Conservation (phyloP, 2,329 filamentous ascomycete genomes). For the Dactylellina leptospora region DNA sequence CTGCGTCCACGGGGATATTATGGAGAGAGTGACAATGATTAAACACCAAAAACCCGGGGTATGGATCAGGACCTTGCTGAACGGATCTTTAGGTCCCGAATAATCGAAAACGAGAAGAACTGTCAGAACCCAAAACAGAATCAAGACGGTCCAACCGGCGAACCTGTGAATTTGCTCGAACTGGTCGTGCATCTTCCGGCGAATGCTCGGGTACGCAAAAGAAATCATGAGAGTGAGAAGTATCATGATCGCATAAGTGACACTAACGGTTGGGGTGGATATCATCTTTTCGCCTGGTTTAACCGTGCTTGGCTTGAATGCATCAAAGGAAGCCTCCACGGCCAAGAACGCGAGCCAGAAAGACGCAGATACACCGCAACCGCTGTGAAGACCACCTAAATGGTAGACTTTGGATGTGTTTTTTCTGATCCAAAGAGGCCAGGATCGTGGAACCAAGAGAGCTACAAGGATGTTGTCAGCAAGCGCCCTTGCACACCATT, state of each 20-base stretch:
- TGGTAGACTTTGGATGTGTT: slow-evolving; percentile 66
- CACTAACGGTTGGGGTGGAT: slow-evolving; percentile 62
- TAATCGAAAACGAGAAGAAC: slow-evolving; percentile 63
- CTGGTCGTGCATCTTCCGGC: slow-evolving; percentile 71
- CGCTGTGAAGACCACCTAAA: slow-evolving; percentile 67
- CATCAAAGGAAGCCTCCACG: slow-evolving; percentile 58
- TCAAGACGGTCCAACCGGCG: slow-evolving; percentile 73
- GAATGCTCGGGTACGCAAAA: slow-evolving; percentile 72
- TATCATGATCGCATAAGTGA: slow-evolving; percentile 69
- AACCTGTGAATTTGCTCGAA: slow-evolving; percentile 79
- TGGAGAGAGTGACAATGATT: slow-evolving; percentile 69
- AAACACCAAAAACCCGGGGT: slow-evolving; percentile 74
- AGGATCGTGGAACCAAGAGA: slow-evolving; percentile 62
- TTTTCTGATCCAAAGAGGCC: slow-evolving; percentile 63
- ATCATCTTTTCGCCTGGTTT: slow-evolving; percentile 51
- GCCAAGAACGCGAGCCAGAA: slow-evolving; percentile 63
- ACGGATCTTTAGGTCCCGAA: slow-evolving; percentile 57
- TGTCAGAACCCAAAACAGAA: slow-evolving; percentile 72
- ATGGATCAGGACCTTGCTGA: slow-evolving; percentile 59
- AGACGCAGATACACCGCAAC: slow-evolving; percentile 64
- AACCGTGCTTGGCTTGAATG: slow-evolving; percentile 53
- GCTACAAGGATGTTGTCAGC: slow-evolving; percentile 23
- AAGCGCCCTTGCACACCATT: not conserved
- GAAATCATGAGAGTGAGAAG: slow-evolving; percentile 70
- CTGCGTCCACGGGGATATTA: slow-evolving; percentile 77